Evolutionary conservation across 805 yeast species (phyloP), one percentile per base, ranked within the genome.

Genomic region (Kodamaea laetipori): DNA sequence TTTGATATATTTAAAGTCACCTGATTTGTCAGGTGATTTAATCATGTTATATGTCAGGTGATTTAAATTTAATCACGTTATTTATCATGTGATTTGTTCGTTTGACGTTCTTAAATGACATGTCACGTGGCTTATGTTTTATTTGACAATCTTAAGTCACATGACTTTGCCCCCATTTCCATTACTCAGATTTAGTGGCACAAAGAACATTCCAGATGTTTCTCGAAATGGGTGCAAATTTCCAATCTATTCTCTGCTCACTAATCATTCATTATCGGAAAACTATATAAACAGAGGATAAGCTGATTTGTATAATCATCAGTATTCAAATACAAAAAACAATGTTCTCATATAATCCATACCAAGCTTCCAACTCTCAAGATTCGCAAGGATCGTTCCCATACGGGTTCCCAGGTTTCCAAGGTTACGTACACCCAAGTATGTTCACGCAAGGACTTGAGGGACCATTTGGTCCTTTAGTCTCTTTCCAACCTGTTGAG

Each of bases 121-220:
- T n/a, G n/a, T n/a, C n/a, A n/a, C n/a, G n/a, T n/a, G n/a, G n/a
- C n/a, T n/a, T n/a, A n/a, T n/a, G n/a, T n/a, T n/a, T n/a, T n/a
- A n/a, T n/a, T n/a, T n/a, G n/a, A n/a, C n/a, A n/a, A n/a, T n/a
- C n/a, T n/a, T n/a, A n/a, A n/a, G n/a, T n/a, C n/a, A n/a, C n/a
- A n/a, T n/a, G n/a, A n/a, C n/a, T n/a, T n/a, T n/a, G n/a, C n/a
- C n/a, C n/a, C n/a, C n/a, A n/a, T n/a, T n/a, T n/a, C n/a, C n/a
- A n/a, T n/a, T n/a, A n/a, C n/a, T 57, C 60, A 23, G 49, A n/a
- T 19, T 11, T 25, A 12, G 15, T n/a, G 21, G 9, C 18, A 30
- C 34, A 30, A 30, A 30, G 34, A 30, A 30, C 6, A 15, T 30
- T 30, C 34, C 17, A 30, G 34, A 30, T 15, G 19, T 4, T 28